phyloP scores from a whole-genome alignment of 495 filamentous ascomycete genomes.

The Penicillium atrosanguineum region DNA sequence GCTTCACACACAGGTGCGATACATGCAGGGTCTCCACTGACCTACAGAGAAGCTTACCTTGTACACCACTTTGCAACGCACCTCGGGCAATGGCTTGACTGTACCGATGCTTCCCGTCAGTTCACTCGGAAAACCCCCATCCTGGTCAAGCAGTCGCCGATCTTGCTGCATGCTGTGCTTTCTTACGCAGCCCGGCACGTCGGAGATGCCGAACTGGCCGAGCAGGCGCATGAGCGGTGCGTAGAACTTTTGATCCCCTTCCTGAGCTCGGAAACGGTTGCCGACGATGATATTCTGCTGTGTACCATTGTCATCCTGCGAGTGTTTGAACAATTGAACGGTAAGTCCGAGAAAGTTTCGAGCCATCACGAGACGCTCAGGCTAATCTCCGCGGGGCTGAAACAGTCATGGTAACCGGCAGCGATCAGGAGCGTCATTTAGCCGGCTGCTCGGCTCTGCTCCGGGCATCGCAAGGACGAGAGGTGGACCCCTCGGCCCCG shows the following conservation, averaged over 20 bases:
- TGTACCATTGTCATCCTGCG: conserved; percentile 14
- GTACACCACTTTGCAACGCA: conserved; percentile 12
- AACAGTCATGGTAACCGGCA: conserved; percentile 13
- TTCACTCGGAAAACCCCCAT: conserved; percentile 11
- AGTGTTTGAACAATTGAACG: conserved; percentile 14
- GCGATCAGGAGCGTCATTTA: conserved; percentile 12
- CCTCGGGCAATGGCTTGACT: conserved; percentile 12
- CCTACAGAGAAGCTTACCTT: conserved; percentile 10
- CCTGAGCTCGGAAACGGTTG: conserved; percentile 9
- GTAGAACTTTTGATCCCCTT: conserved; percentile 14
- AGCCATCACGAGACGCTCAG: conserved; percentile 2
- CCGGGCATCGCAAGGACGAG: conserved; percentile 10
- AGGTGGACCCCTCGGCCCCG: conserved; percentile 6
- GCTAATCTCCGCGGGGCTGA: conserved; percentile 4
- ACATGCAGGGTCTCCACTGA: conserved; percentile 7
- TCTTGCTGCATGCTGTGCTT: conserved; percentile 12
- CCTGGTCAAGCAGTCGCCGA: conserved; percentile 10
- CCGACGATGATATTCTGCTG: conserved; percentile 10
- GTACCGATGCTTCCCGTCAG: conserved; percentile 12
- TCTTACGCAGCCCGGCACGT: conserved; percentile 11
- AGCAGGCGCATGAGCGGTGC: conserved; percentile 10
- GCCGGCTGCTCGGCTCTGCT: conserved; percentile 11
- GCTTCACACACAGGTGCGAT: conserved; percentile 2
- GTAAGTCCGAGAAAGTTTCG: conserved; percentile 5
- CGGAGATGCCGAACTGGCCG: conserved; percentile 11